phyloP scores from a whole-genome alignment of 805 yeast genomes.

The Blastobotrys muscicola region DNA sequence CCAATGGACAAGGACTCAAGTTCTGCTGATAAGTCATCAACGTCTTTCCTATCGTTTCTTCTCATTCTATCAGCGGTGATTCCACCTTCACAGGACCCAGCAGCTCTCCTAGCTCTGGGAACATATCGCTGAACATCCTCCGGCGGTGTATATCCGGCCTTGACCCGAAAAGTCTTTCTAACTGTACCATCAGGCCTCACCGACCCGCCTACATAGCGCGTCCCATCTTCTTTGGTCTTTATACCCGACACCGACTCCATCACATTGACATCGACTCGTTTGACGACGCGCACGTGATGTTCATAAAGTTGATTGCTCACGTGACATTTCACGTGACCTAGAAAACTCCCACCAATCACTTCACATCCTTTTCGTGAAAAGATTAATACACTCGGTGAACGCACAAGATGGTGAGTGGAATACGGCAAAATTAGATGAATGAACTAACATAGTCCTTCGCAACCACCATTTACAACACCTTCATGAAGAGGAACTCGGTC shows the following conservation, averaged over 20 bases:
- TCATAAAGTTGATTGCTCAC: background rate
- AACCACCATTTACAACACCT: conserved; percentile 49
- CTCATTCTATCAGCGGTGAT: background rate
- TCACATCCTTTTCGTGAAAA: background rate
- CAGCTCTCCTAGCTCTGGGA: conserved; percentile 5
- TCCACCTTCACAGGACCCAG: background rate
- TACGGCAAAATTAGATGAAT: background rate
- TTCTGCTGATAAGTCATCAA: no score
- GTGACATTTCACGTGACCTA: no score
- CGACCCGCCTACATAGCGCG: conserved; percentile 18
- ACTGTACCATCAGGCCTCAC: conserved; percentile 24
- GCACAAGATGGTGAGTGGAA: conserved; percentile 1
- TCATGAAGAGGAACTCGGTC: conserved; percentile 85
- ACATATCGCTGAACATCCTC: conserved; percentile 21
- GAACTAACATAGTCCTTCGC: conserved; percentile 25
- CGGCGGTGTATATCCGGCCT: conserved; percentile 24
- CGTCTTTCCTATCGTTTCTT: no score
- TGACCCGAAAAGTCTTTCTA: conserved; percentile 18
- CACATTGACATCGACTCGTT: conserved; percentile 1
- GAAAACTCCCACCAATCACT: background rate
- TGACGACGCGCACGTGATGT: background rate
- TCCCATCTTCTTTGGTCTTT: conserved; percentile 12
- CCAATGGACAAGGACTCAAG: no score
- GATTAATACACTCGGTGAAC: background rate
- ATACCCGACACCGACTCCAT: background rate